Conservation (phyloP, 768 basidiomycete species). For the Lactifluus volemus region DNA sequence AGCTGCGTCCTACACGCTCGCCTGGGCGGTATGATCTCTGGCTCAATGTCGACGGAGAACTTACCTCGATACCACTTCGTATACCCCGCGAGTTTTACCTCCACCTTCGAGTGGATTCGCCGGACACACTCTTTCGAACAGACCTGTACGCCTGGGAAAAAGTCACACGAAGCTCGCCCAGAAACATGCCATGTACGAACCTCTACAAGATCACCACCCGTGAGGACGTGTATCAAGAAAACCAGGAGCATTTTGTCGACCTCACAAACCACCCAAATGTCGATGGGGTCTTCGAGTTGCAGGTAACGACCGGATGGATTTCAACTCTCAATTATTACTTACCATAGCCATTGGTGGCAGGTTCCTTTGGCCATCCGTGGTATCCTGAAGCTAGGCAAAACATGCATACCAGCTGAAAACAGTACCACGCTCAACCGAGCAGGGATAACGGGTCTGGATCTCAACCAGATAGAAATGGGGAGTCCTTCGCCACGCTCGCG, state of each 20-base stretch:
- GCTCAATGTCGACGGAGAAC: conserved; percentile 73
- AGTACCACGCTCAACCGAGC: conserved; percentile 75
- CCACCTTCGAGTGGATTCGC: conserved; percentile 67
- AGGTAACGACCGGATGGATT: conserved; percentile 38
- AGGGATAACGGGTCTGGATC: conserved; percentile 72
- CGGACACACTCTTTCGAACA: conserved; percentile 56
- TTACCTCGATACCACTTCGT: conserved; percentile 73
- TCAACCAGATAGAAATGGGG: conserved; percentile 68
- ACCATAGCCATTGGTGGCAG: conserved; percentile 30
- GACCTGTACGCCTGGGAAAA: conserved; percentile 65
- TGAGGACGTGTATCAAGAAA: conserved; percentile 76
- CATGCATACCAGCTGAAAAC: conserved; percentile 58
- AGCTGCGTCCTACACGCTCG: conserved; percentile 69
- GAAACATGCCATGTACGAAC: conserved; percentile 65
- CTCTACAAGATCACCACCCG: conserved; percentile 77
- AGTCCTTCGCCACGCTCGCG: conserved; percentile 45
- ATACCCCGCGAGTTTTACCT: conserved; percentile 91
- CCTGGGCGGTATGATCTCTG: conserved; percentile 83
- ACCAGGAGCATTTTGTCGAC: conserved; percentile 86
- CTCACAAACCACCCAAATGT: conserved; percentile 91
- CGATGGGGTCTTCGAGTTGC: conserved; percentile 89
- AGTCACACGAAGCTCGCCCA: conserved; percentile 70
- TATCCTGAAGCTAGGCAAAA: conserved; percentile 74
- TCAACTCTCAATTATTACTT: background rate
- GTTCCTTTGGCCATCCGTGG: conserved; percentile 78